Percentiles rank a stretch among this genome's conserved stretches.
These are phyloP conservation scores for Euphrasia arctica DNA, from an alignment of 305 asterid species.

Conservation along the genomic window DNA sequence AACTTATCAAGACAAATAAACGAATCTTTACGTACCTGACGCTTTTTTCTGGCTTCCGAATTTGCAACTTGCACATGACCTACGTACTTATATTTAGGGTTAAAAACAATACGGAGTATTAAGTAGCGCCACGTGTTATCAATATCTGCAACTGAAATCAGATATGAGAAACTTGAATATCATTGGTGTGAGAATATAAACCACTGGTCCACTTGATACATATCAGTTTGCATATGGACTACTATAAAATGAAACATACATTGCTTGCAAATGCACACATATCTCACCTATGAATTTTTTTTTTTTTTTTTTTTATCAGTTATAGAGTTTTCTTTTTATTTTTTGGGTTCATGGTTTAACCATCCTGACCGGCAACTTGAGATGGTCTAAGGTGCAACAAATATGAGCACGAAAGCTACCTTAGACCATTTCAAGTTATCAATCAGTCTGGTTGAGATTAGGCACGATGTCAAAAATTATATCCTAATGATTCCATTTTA, in stretches of 20 bases:
- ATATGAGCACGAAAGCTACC: constrained; percentile 1
- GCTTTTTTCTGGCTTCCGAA: not conserved
- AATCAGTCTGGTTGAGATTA: constrained; percentile 21
- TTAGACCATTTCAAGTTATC: constrained; percentile 24
- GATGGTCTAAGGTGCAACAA: constrained; percentile 23
- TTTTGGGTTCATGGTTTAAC: constrained; percentile 5
- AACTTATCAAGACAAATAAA: not conserved
- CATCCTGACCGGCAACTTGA: constrained; percentile 21
- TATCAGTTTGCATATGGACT: not conserved
- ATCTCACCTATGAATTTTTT: not conserved
- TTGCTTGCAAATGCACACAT: not conserved
- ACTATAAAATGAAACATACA: constrained; percentile 3
- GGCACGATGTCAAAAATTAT: not conserved
- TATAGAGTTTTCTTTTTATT: not conserved
- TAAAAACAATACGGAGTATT: no score
- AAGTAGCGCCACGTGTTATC: not conserved
- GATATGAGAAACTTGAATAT: not conserved
- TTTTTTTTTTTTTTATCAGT: not conserved
- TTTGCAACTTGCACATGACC: not conserved
- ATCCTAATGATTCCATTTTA: not conserved
- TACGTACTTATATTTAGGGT: not conserved
- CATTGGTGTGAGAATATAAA: not conserved
- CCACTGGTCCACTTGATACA: constrained; percentile 9
- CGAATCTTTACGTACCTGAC: not conserved
- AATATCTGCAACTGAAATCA: not conserved